Evolutionary conservation across 2,329 filamentous ascomycete species (phyloP).

Genomic region (Ambrosiella beaveri): DNA sequence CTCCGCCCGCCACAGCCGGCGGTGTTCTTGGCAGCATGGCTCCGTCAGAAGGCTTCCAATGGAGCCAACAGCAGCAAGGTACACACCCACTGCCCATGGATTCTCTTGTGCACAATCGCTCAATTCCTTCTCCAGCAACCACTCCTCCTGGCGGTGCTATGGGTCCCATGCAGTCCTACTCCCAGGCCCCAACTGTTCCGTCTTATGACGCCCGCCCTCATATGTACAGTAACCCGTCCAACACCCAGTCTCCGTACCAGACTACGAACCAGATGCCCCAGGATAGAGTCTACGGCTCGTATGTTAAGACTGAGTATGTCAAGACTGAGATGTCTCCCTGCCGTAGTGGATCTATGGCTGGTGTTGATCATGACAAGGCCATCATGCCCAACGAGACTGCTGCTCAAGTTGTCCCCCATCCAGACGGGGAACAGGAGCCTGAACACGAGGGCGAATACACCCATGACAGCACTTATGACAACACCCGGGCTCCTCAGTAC

Average conservation of each 20-base stretch:
- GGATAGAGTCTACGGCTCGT: conserved; percentile 45
- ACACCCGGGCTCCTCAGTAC: conserved; percentile 50
- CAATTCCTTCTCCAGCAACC: conserved; percentile 80
- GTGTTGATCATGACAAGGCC: conserved; percentile 35
- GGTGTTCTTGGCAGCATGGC: conserved; percentile 63
- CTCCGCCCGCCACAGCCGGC: conserved; percentile 82
- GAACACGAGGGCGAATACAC: conserved; percentile 75
- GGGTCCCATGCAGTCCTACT: conserved; percentile 63
- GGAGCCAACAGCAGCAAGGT: conserved; percentile 42
- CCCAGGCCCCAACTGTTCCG: conserved; percentile 38
- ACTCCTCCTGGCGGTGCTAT: conserved; percentile 67
- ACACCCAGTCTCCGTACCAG: conserved; percentile 56
- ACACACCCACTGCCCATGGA: conserved; percentile 66
- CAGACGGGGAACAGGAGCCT: conserved; percentile 35
- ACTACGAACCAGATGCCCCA: conserved; percentile 42
- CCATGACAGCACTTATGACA: conserved; percentile 56
- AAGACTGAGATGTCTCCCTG: conserved; percentile 77
- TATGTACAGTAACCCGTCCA: conserved; percentile 56
- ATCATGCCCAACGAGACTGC: conserved; percentile 33
- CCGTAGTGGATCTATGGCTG: conserved; percentile 21
- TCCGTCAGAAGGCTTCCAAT: conserved; percentile 63
- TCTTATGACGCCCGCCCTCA: conserved; percentile 61
- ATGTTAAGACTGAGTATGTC: conserved; percentile 69
- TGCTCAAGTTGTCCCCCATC: conserved; percentile 31
- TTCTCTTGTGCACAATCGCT: conserved; percentile 60